Evolutionary conservation across 2,329 filamentous ascomycete genomes (phyloP), one percentile per base, ranked within the genome.

Genomic region (Colletotrichum falcatum): DNA sequence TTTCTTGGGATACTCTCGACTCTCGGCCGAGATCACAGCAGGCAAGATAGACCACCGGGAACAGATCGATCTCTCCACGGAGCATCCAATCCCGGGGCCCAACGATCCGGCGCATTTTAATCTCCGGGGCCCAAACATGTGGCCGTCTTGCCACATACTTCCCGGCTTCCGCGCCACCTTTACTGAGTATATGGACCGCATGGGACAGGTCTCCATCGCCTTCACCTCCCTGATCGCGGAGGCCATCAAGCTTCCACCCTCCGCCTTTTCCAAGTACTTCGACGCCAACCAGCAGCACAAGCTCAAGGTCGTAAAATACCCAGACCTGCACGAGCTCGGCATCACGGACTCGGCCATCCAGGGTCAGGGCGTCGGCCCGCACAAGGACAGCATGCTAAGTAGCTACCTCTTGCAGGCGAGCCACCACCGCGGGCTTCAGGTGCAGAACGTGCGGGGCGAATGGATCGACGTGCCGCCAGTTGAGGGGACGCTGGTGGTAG

Each of bases 231-330:
- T 97, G 37, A 92, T 97, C 74, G 94, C 94, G 72, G 93, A 97
- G 82, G 92, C 93, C n/a, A 91, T 97, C 72, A 88, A 88, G 12
- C 85, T 97, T 7, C 89, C 91, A 0, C 72, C 85, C 0, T 81
- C 86, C 61, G 93, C 94, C 0, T 97, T 97, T 79, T 83, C 89
- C 77, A 89, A 88, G 75, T 97, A 95, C 84, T 95, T 95, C 81
- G 93, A 95, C 78, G 75, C 86, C 84, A 79, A 87, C 74, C 84
- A 88, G 83, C 94, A 96, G 82, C 93, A 97, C 83, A 97, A 97
- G 84, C 86, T 97, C 76, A 97, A 97, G 83, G 91, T 97, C 70
- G 91, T 97, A 71, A 94, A 93, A 82, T 97, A 96, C 77, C 94
- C 94, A 0, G 94, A 96, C 78, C 80, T 88, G 16, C 80, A 83